Percentiles rank a stretch among this genome's conserved stretches.
phyloP scores from a whole-genome alignment of 2,329 filamentous ascomycete species.

The Aphanocladium album region DNA sequence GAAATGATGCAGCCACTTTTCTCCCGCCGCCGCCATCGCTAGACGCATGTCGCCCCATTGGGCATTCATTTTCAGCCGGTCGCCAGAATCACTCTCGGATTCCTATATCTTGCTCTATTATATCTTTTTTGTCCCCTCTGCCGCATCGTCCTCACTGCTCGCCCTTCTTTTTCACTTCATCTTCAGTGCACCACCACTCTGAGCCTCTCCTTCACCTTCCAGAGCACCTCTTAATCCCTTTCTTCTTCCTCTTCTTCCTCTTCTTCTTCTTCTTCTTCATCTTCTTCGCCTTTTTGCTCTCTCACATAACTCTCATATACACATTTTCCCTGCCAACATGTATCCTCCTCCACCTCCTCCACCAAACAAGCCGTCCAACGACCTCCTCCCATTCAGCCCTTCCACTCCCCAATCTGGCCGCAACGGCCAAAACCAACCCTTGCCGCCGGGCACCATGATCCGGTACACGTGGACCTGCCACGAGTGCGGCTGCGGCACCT shows the following conservation, averaged over 20 bases:
- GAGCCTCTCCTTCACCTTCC: conserved; percentile 8
- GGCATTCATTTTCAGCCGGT: neutral
- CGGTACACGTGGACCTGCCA: conserved; percentile 9
- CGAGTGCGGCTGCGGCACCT: conserved; percentile 6
- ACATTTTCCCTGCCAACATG: neutral
- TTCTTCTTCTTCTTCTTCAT: neutral
- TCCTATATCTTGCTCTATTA: neutral
- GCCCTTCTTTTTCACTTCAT: neutral
- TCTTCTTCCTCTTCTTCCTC: neutral
- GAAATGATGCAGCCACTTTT: conserved; percentile 7
- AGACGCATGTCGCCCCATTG: conserved; percentile 1
- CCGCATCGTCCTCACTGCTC: neutral
- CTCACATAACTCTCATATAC: neutral
- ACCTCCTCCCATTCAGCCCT: neutral
- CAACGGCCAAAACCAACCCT: neutral
- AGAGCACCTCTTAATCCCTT: neutral
- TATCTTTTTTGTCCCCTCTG: neutral
- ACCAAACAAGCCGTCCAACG: neutral
- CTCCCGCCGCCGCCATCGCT: neutral
- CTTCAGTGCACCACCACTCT: neutral
- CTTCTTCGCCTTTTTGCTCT: neutral
- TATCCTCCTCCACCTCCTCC: neutral
- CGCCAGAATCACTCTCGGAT: neutral
- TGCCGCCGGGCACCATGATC: neutral
- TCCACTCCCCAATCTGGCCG: neutral